phyloP scores from a whole-genome alignment of 2,329 filamentous ascomycete species.

The Domatiomyces globalis region DNA sequence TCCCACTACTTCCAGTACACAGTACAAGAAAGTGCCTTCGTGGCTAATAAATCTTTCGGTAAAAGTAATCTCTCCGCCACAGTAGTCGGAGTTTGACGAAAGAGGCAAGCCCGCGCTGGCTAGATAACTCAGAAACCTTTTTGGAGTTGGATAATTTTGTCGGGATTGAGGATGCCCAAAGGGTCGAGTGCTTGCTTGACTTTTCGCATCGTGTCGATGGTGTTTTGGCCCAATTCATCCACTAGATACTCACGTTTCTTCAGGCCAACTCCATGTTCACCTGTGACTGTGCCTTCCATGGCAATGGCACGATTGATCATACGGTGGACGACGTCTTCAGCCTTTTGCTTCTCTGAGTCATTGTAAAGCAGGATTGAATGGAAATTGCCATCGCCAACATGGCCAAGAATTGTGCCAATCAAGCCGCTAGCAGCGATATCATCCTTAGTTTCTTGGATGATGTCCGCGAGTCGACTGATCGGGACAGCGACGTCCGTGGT shows the following conservation, averaged over 20 bases:
- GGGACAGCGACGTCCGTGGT: slow-evolving; percentile 72
- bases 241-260: slow-evolving; percentile 53
- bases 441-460: slow-evolving; percentile 56
- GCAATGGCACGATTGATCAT: slow-evolving; percentile 59
- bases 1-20: too few relatives aligned
- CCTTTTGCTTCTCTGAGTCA: slow-evolving; percentile 40
- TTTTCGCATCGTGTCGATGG: slow-evolving; percentile 52
- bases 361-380: slow-evolving; percentile 52
- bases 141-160: slow-evolving; percentile 49
- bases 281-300: slow-evolving; percentile 58
- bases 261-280: slow-evolving; percentile 57
- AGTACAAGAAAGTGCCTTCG: background rate
- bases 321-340: slow-evolving; percentile 47
- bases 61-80: too few relatives aligned
- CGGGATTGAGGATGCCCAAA: slow-evolving; percentile 50
- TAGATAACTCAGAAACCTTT: slow-evolving; percentile 9
- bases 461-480: slow-evolving; percentile 54
- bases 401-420: slow-evolving; percentile 53
- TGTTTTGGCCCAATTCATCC: slow-evolving; percentile 46
- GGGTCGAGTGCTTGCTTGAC: slow-evolving; percentile 53
- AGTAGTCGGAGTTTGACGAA: background rate
- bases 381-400: slow-evolving; percentile 64
- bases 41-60: background rate
- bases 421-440: slow-evolving; percentile 50
- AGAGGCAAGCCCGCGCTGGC: background rate